These are phyloP conservation scores for Dendryphion nanum DNA, from an alignment of 2,329 filamentous ascomycete genomes.

Conservation along the genomic window DNA sequence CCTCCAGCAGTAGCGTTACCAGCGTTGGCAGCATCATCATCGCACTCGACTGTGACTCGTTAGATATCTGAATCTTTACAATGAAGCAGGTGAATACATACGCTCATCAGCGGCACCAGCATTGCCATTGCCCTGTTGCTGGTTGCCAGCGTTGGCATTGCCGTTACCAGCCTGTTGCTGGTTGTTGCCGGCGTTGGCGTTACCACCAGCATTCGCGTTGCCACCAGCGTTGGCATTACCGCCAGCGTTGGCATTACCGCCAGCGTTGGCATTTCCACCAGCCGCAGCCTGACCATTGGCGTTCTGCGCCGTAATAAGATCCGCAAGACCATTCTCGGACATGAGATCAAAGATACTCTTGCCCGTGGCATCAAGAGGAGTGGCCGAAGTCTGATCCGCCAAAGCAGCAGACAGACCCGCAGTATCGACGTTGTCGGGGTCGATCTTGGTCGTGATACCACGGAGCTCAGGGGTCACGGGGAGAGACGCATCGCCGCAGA, in stretches of 20 bases:
- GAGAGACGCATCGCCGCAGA: conserved; percentile 63
- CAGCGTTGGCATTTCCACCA: conserved; percentile 29
- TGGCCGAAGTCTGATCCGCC: conserved; percentile 51
- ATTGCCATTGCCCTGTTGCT: conserved; percentile 10
- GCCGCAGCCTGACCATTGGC: conserved; percentile 34
- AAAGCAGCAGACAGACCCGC: conserved; percentile 61
- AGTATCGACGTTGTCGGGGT: conserved; percentile 61
- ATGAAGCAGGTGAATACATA: neutral
- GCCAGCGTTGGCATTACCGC: conserved; percentile 8
- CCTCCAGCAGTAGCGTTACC: conserved; percentile 16
- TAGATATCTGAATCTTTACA: neutral
- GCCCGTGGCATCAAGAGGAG: conserved; percentile 60
- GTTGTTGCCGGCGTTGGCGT: conserved; percentile 17
- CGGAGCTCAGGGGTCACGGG: conserved; percentile 61
- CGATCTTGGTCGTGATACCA: conserved; percentile 66
- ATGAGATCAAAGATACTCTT: conserved; percentile 65
- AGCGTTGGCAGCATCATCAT: conserved; percentile 9
- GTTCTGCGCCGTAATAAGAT: conserved; percentile 52
- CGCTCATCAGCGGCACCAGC: conserved; percentile 2
- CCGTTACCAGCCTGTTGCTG: conserved; percentile 9
- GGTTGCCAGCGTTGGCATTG: conserved; percentile 17
- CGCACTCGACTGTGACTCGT: conserved; percentile 5
- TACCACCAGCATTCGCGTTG: conserved; percentile 6
- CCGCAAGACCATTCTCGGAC: conserved; percentile 60
- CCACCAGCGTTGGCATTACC: conserved; percentile 7